Base-by-base conservation (phyloP, 345 rosid species). In the Moricandia moricandioides region DNA sequence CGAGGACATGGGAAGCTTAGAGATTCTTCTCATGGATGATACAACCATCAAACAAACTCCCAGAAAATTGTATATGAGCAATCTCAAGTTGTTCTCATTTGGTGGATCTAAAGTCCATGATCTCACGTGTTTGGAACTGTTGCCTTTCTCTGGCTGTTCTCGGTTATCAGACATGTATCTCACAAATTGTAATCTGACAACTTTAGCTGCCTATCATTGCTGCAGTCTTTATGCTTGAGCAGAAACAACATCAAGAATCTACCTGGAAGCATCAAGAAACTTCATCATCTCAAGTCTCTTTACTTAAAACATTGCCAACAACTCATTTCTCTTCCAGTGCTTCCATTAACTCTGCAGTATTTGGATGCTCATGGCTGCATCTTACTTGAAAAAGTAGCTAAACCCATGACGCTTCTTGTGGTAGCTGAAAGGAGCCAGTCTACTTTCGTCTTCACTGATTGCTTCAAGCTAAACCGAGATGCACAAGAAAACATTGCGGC, bases 311-410 rank as follows among this genome's bases (percentile, higher is more conserved):
- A 65, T 78, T 78, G 77, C 13, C 35, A 11, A 26, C 29, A 71
- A 0, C 81, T 78, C 40, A 7, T 27, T 43, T 78, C 77, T 17
- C 81, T 78, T 30, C 81, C 73, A 6, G 7, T 47, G 35, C 81
- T 71, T 58, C 81, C 81, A 47, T 65, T 77, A 49, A 78, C 59
- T 59, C 68, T 77, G 62, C 56, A 71, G 66, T 78, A 65, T 62
- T 52, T 78, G 62, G 81, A 78, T 71, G 81, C 69, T 65, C 76
- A 78, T 78, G 81, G 72, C 0, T 77, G 81, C 27, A 17, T 66
- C 61, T 78, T 68, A 49, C 76, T 78, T 2, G 69, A 78, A 65
- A 33, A 56, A 34, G 64, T 78, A 2, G 77, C 24, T 17, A 71
- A 26, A 8, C 81, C 81, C 7, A 57, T 78, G 77, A 58, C 68